Evolutionary conservation across 1,284 basidiomycete genomes (phyloP).

Genomic region (Thecaphora frezii): DNA sequence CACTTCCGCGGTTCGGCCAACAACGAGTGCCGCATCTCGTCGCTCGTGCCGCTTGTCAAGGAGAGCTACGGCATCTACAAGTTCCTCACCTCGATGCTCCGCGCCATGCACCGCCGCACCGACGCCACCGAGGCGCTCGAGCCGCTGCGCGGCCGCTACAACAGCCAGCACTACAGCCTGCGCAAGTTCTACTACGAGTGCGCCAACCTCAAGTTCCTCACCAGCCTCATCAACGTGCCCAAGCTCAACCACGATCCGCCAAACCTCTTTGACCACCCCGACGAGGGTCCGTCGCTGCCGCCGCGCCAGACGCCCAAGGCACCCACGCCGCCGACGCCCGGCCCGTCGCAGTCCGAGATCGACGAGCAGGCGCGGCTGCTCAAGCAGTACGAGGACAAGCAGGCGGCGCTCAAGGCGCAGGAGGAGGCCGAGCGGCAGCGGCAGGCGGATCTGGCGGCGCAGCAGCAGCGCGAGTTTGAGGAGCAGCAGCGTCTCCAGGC

Average conservation of each 20-base stretch:
- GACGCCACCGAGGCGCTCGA: constrained; percentile 57
- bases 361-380: constrained; percentile 92
- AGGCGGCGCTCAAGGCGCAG: constrained; percentile 75
- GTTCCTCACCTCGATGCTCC: constrained; percentile 58
- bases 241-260: constrained; percentile 58
- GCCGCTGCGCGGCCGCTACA: constrained; percentile 55
- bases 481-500: constrained; percentile 83
- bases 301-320: constrained; percentile 43
- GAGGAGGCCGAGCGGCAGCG: constrained; percentile 80
- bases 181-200: constrained; percentile 59
- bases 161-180: constrained; percentile 53
- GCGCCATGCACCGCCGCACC: constrained; percentile 58
- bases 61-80: constrained; percentile 60
- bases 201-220: constrained; percentile 57
- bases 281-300: constrained; percentile 48
- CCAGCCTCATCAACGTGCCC: constrained; percentile 58
- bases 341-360: constrained; percentile 66
- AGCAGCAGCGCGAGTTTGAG: constrained; percentile 86
- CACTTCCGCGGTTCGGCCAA: constrained; percentile 52
- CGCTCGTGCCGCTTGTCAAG: constrained; percentile 57
- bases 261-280: constrained; percentile 56
- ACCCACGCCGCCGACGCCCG: constrained; percentile 39
- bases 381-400: constrained; percentile 95
- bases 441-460: constrained; percentile 74
- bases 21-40: constrained; percentile 59